These are phyloP conservation scores for Talaromyces wortmannii DNA, from an alignment of 495 filamentous ascomycete species.

Conservation along the genomic window DNA sequence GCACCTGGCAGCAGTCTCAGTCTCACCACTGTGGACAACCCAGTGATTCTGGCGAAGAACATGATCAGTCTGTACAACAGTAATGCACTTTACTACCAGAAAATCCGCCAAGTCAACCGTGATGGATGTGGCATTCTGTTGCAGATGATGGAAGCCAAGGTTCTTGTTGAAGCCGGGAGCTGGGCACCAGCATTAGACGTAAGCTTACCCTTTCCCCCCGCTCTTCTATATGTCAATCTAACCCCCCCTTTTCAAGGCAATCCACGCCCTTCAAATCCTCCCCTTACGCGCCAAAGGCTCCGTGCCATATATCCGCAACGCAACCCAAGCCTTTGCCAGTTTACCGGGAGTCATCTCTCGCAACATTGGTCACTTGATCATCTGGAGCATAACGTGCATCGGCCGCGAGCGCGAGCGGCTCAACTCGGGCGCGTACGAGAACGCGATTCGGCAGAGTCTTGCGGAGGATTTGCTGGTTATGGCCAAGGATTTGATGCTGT, in stretches of 20 bases:
- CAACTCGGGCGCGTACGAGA: constrained; percentile 59
- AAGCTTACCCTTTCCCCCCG: constrained; percentile 30
- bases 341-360: constrained; percentile 71
- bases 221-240: constrained; percentile 6
- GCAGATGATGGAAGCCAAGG: constrained; percentile 71
- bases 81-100: constrained; percentile 64
- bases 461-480: constrained; percentile 64
- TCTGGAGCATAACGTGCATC: constrained; percentile 88
- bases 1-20: constrained; percentile 59
- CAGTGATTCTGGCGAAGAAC: constrained; percentile 65
- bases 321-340: constrained; percentile 67
- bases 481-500: constrained; percentile 84
- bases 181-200: constrained; percentile 82
- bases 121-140: constrained; percentile 67
- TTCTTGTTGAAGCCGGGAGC: constrained; percentile 54
- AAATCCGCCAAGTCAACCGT: constrained; percentile 59
- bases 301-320: constrained; percentile 62
- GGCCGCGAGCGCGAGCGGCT: constrained; percentile 64
- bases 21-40: constrained; percentile 81
- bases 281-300: constrained; percentile 65
- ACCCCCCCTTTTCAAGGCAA: constrained; percentile 45
- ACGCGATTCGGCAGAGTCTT: constrained; percentile 63
- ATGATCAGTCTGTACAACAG: constrained; percentile 76
- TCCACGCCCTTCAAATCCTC: constrained; percentile 65
- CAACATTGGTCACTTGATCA: constrained; percentile 80